Base-by-base conservation (phyloP, 2,329 filamentous ascomycete species). In the Fusarium xyrophilum region DNA sequence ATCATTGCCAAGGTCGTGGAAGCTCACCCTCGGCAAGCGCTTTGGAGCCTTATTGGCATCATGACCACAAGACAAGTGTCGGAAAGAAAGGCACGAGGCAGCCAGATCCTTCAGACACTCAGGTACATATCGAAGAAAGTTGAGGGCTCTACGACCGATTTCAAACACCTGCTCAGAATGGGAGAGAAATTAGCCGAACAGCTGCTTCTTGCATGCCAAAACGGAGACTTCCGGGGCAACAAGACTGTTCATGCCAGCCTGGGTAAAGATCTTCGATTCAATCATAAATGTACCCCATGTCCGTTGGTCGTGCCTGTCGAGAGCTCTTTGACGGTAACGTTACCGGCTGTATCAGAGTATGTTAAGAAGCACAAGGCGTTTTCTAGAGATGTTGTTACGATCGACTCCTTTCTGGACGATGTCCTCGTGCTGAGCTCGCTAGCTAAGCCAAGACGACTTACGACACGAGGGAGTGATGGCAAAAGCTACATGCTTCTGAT, bases 41-140 rank as follows among this genome's bases (percentile, higher is more conserved):
- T 98, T 28, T 99, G 96, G 96, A 92, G 91, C 73, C 81, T 99
- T 36, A 87, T 98, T 56, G 93, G 94, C 12, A 90, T 97, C 44
- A 90, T 93, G 72, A 95, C 95, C 60, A 92, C 93, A 1, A 91
- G 86, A 33, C 89, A 93, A 64, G 84, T 85, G 4, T 81, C 82
- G 17, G 91, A 95, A 55, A 87, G 95, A 61, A 83, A 82, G 64
- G 77, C 77, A 17, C 81, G 86, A 2, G 86, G 87, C 5, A 77
- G 81, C 11, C 80, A 82, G 40, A 84, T 90, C 56, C 74, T 90
- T 7, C 78, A 82, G 53, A 80, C 81, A 13, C 78, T 89, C 21
- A 81, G 82, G 54, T 78, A 75, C 13, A 79, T 80, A 23, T 79
- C 78, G 6, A 85, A 83, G 59, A 89, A 87, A 72, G 80, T 81